Evolutionary conservation across 1,139 yeast genomes (phyloP), one percentile per base, ranked within the genome.

Genomic region (Pichia cactophila): DNA sequence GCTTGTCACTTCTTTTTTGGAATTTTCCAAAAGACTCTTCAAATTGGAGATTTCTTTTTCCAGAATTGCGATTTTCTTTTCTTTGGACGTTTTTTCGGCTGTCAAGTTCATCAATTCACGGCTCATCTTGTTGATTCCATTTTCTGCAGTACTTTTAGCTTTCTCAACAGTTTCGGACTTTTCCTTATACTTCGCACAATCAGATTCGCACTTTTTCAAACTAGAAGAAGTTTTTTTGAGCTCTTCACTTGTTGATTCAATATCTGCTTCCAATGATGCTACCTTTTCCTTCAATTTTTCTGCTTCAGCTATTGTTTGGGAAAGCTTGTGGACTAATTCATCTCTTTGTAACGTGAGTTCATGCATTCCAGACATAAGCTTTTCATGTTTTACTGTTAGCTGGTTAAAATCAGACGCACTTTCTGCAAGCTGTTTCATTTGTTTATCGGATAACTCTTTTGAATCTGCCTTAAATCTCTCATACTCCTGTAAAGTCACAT

Each of bases 41-140:
- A 55, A 33, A 14, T 54, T 60, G 7, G 56, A 59, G 2, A 69
- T 54, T 14, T 77, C 78, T 44, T 72, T 77, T 47, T 68, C 77
- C 63, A 62, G 63, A 50, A 51, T 62, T 54, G 64, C 73, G 56
- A 77, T 63, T 14, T 68, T 69, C 42, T 70, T 70, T 45, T 80
- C 84, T 1, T 74, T 59, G 0, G 75, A 76, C 2, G 74, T 78
- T 52, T 82, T 82, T 36, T 80, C 81, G 51, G 79, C 79, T 0
- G 81, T 75, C 41, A 88, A 68, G 41, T 77, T 77, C 63, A 88
- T 78, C 38, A 90, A 69, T 56, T 89, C 97, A 43, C 92, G 73
- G 52, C 84, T 85, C 96, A 90, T 87, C 58, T 88, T 88, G 62
- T 88, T 90, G 50, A 90, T 83, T 6, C 96, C 97, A 54, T 80